Percentiles rank a stretch among this genome's conserved stretches.
Evolutionary conservation across 306 rosid genomes (phyloP).

Genomic region (Ochetophila trinervis): DNA sequence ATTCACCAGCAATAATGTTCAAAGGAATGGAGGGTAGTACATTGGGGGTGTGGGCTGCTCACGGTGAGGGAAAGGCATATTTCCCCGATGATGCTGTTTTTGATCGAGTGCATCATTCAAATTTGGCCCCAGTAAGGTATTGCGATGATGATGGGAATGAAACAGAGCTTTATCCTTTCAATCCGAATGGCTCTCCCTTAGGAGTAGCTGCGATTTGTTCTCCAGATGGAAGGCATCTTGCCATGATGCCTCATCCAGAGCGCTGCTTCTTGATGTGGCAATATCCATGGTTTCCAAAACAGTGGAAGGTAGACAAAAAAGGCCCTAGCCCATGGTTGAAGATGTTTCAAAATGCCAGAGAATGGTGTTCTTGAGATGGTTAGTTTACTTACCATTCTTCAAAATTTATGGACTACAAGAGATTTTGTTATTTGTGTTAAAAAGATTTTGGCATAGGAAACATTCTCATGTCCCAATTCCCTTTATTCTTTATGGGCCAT

Average conservation of each 20-base stretch:
- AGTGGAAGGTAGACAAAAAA: conserved; percentile 64
- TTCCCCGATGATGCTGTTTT: conserved; percentile 74
- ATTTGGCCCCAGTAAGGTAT: conserved; percentile 74
- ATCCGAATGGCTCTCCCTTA: conserved; percentile 79
- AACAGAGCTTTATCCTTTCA: conserved; percentile 80
- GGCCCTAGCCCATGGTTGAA: conserved; percentile 90
- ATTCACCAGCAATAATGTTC: conserved; percentile 80
- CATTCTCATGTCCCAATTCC: no score
- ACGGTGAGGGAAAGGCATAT: conserved; percentile 88
- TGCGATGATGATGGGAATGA: conserved; percentile 83
- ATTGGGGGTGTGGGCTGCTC: conserved; percentile 83
- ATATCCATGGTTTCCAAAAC: conserved; percentile 81
- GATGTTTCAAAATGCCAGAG: conserved; percentile 72
- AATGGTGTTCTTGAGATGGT: conserved; percentile 34
- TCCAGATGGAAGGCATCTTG: conserved; percentile 88
- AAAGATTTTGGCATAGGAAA: no score
- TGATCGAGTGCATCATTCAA: conserved; percentile 54
- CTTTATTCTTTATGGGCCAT: no score
- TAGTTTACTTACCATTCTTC: background rate
- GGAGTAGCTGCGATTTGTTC: conserved; percentile 92
- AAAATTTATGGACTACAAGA: no score
- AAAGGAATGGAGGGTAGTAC: conserved; percentile 82
- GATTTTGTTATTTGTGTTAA: no score
- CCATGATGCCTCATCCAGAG: conserved; percentile 97
- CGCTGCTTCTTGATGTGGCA: conserved; percentile 96